Evolutionary conservation across 2,329 filamentous ascomycete species (phyloP), one percentile per base, ranked within the genome.

Genomic region (Microdochium trichocladiopsis): DNA sequence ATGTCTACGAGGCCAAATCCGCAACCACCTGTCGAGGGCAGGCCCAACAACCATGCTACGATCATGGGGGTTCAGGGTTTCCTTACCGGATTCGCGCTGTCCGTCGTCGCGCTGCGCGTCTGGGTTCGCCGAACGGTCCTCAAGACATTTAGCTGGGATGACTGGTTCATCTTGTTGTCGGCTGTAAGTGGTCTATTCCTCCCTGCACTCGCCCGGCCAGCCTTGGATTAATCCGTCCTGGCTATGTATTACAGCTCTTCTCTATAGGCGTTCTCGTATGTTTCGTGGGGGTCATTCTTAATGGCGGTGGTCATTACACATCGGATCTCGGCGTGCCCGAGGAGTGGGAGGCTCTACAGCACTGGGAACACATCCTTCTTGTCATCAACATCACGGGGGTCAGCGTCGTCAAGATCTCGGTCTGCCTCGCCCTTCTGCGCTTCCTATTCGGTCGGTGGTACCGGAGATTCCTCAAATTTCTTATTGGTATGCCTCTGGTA

Each of bases 351-450:
- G 24, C 47, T 16, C 48, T 54, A 12, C 45, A 48, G 21, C 51
- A 50, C 25, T 53, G 51, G 53, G 45, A 52, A 25, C 52, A 55
- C 51, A 37, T 51, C 23, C 51, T 51, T 21, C 51, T 51, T 8
- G 49, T 52, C 14, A 33, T 55, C 2, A 41, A 51, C 18, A 51
- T 55, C n/a, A 51, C 49, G 10, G 53, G 53, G 4, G 52, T 55
- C 18, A 55, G 53, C 24, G n/a, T 51, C 9, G 53, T 55, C 12
- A 55, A 55, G 21, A 48, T 55, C 5, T 55, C 53, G 18, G 36
- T 55, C 25, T 49, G 49, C 5, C 51, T 55, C 33, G 52, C 51
- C 21, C 49, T 55, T 16, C 22, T 52, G 21, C 53, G 53, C n/a
- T 51, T 55, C n/a, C 49, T 53, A 14, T 43, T 53, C 25, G 25